Evolutionary conservation across 2,329 filamentous ascomycete genomes (phyloP), one percentile per base, ranked within the genome.

Genomic region (Ascochyta pisi): DNA sequence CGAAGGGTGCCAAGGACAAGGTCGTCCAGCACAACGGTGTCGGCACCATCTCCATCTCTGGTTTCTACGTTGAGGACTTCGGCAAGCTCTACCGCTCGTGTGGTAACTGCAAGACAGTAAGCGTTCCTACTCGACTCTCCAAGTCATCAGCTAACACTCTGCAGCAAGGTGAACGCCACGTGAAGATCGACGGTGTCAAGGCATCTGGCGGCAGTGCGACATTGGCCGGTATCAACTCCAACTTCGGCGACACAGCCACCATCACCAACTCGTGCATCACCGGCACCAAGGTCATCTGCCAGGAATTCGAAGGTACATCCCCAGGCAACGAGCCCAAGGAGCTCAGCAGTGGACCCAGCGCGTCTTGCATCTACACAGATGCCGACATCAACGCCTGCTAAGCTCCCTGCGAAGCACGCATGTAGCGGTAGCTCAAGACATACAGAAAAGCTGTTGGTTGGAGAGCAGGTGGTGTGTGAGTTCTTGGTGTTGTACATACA

Each of bases 81-180:
- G 72, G 73, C 60, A 76, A 75, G 62, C 64, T 82, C 38, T 82
- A 81, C 73, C 78, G 80, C 49, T 73, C 74, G 27, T 82, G 80
- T 65, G 80, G 80, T 27, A 75, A 75, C 67, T 76, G 73, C 70
- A 82, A 83, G 73, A 83, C 80, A 71, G 71, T 69, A 15, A 71
- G 76, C 49, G 73, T 34, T 48, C 70, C 76, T 59, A 73, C 80
- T 48, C 69, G 79, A 52, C 71, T 83, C 50, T 69, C 77, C 62
- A 76, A 77, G 7, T 13, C 8, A 3, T 5, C 6, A 13, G 42
- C 52, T 50, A 35, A 40, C 34, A 3, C n/a, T n/a, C n/a, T n/a
- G 8, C 61, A 71, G 79, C 56, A 74, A 73, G 38, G 78, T 65
- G 70, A 55, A 73, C 73, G 50, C 73, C 71, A 57, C 52, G 57